Conservation (phyloP, 2,329 filamentous ascomycete genomes). For the Trichoderma harzianum region DNA sequence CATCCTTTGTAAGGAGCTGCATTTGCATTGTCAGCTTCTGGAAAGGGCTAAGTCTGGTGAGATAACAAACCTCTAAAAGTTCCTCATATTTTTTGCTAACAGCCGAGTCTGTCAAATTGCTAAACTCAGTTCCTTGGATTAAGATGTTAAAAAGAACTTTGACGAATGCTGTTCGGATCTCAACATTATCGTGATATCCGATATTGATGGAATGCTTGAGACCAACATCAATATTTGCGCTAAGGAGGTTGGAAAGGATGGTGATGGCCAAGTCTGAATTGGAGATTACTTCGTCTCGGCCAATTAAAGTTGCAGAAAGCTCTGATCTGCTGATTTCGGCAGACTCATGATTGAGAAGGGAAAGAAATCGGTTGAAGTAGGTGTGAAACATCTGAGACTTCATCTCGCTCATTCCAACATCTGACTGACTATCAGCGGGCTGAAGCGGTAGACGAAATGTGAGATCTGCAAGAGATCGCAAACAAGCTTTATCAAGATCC, state of each 20-base stretch:
- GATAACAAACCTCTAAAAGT: slow-evolving; percentile 47
- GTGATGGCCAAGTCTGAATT: slow-evolving; percentile 63
- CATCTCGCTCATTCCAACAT: slow-evolving; percentile 64
- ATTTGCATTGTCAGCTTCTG: background rate
- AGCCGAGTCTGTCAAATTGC: slow-evolving; percentile 61
- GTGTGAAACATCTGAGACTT: slow-evolving; percentile 70
- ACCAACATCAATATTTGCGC: slow-evolving; percentile 68
- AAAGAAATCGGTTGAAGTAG: slow-evolving; percentile 68
- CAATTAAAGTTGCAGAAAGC: slow-evolving; percentile 31
- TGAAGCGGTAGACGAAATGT: slow-evolving; percentile 65
- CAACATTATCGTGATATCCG: slow-evolving; percentile 67
- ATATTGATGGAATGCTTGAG: slow-evolving; percentile 68
- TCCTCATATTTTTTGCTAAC: slow-evolving; percentile 68
- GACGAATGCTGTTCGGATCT: slow-evolving; percentile 67
- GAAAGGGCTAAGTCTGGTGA: background rate
- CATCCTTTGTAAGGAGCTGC: slow-evolving; percentile 59
- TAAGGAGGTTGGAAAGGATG: slow-evolving; percentile 65
- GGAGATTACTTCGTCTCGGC: slow-evolving; percentile 52
- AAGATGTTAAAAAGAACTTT: slow-evolving; percentile 68
- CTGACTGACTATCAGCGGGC: slow-evolving; percentile 61
- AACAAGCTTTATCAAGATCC: slow-evolving; percentile 63
- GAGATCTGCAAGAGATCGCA: slow-evolving; percentile 62
- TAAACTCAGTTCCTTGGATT: slow-evolving; percentile 69
- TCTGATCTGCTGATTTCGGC: slow-evolving; percentile 37
- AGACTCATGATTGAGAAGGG: slow-evolving; percentile 58